Conservation (phyloP, 352 stramenopile species). For the Phytophthora aleatoria region DNA sequence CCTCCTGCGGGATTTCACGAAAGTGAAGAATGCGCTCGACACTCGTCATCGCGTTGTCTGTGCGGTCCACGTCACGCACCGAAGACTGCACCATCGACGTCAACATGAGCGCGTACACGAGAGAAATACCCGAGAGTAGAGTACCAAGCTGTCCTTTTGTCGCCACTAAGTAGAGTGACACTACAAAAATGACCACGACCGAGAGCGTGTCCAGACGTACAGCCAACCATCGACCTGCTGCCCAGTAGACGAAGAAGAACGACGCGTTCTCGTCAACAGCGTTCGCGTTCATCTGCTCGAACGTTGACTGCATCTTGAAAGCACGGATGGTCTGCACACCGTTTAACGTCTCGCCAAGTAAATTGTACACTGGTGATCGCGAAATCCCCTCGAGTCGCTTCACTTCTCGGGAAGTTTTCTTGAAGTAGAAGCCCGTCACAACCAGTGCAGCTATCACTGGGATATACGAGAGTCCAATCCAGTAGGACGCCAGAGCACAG, state of each 20-base stretch:
- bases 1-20: constrained; percentile 29
- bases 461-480: constrained; percentile 54
- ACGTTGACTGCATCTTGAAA: constrained; percentile 61
- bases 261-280: constrained; percentile 47
- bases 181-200: constrained; percentile 86
- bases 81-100: constrained; percentile 51
- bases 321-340: constrained; percentile 85
- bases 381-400: constrained; percentile 93
- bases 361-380: constrained; percentile 91
- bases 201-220: constrained; percentile 87
- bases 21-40: constrained; percentile 42
- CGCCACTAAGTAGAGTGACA: constrained; percentile 88
- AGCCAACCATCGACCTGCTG: constrained; percentile 89
- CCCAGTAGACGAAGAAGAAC: constrained; percentile 52
- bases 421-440: constrained; percentile 80
- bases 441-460: constrained; percentile 54
- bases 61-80: constrained; percentile 28
- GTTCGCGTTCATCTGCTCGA: constrained; percentile 39
- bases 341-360: constrained; percentile 92
- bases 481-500: constrained; percentile 39
- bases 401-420: constrained; percentile 81
- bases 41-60: constrained; percentile 45
- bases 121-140: constrained; percentile 33
- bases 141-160: constrained; percentile 42
- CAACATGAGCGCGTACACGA: constrained; percentile 42